phyloP scores from a whole-genome alignment of 176 grass and related monocot species.

The Phoenix roebelenii region DNA sequence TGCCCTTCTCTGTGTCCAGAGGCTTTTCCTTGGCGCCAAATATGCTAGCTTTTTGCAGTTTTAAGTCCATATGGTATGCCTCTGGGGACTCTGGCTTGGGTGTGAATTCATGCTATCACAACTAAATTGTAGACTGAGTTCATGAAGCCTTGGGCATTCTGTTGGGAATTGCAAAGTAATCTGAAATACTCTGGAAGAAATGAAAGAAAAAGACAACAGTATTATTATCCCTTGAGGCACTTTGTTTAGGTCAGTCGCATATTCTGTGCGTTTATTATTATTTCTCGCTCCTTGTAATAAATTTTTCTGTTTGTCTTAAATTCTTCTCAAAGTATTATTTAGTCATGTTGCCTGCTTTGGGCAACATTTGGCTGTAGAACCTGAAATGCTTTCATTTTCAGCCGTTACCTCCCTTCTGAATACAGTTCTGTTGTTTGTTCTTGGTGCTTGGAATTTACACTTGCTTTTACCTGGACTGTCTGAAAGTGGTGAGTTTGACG shows the following conservation, averaged over 20 bases:
- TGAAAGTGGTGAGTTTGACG: too few species aligned
- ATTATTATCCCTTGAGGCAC: conserved; percentile 23
- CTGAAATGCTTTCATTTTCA: too few species aligned
- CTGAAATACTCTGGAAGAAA: conserved; percentile 17
- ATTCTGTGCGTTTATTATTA: conserved; percentile 31
- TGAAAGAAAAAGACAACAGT: conserved; percentile 19
- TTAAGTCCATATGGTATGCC: conserved; percentile 21
- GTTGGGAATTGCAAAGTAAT: conserved; percentile 17
- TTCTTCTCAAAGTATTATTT: neutral
- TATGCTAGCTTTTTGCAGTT: conserved; percentile 83
- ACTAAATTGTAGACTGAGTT: too few species aligned
- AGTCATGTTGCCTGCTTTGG: too few species aligned
- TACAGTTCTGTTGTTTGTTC: too few species aligned
- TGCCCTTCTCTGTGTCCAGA: conserved; percentile 66
- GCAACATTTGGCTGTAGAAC: too few species aligned
- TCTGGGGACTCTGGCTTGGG: neutral
- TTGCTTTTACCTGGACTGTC: too few species aligned
- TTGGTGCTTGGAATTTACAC: too few species aligned
- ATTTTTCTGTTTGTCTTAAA: neutral
- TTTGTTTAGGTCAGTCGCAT: conserved; percentile 23
- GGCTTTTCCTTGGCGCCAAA: conserved; percentile 93
- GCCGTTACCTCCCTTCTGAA: too few species aligned
- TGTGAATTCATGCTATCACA: too few species aligned
- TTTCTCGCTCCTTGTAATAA: conserved; percentile 61
- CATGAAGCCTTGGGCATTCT: neutral